These are phyloP conservation scores for Berberis vulgaris DNA, from an alignment of 164 flowering plant species.

Conservation along the genomic window DNA sequence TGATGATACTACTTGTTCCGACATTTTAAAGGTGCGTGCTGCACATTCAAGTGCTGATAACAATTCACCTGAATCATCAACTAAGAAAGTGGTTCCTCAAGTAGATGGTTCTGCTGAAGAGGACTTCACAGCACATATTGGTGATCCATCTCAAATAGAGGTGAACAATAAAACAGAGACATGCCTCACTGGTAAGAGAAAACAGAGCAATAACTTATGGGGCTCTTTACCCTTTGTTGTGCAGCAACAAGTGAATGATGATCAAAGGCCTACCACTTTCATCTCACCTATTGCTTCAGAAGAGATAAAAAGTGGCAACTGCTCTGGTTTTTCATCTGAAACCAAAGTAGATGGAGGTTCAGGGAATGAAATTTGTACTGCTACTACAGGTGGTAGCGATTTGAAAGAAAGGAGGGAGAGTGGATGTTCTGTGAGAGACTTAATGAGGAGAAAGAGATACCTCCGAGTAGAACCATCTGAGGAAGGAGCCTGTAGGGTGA, in stretches of 20 bases:
- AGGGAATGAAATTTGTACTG: conserved; percentile 9
- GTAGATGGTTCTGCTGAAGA: conserved; percentile 60
- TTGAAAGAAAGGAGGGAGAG: conserved; percentile 17
- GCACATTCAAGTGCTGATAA: conserved; percentile 10
- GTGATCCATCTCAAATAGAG: conserved; percentile 19
- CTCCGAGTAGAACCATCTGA: conserved; percentile 33
- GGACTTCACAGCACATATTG: conserved; percentile 15
- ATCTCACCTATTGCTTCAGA: conserved; percentile 5
- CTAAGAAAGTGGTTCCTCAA: conserved; percentile 39
- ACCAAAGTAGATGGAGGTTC: conserved; percentile 12
- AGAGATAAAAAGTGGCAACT: conserved; percentile 10
- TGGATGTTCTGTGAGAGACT: conserved; percentile 65
- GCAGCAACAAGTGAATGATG: conserved; percentile 16
- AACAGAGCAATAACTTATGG: conserved; percentile 29
- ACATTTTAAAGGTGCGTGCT: conserved; percentile 11
- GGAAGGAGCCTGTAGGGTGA: conserved; percentile 12
- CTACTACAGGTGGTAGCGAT: conserved; percentile 10
- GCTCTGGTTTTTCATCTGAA: conserved; percentile 14
- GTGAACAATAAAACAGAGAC: conserved; percentile 14
- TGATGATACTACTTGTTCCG: conserved; percentile 26
- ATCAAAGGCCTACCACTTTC: conserved; percentile 13
- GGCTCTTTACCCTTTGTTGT: conserved; percentile 50
- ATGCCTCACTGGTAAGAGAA: conserved; percentile 11
- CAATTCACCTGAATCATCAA: conserved; percentile 12
- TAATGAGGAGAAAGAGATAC: conserved; percentile 81